Evolutionary conservation across 176 grass and related monocot species (phyloP).

Genomic region (Oryza australiensis): DNA sequence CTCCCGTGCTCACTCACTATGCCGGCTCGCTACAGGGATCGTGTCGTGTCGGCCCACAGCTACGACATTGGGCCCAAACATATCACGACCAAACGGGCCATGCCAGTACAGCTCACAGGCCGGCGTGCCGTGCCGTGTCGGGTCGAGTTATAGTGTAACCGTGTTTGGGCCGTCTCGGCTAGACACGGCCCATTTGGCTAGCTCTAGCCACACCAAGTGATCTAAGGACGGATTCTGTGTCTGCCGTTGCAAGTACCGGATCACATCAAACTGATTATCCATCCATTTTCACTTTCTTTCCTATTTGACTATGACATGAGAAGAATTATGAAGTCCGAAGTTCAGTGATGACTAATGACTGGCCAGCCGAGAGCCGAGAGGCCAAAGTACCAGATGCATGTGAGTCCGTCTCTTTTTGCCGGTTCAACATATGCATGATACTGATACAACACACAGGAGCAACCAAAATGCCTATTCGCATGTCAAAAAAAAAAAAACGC

Average conservation of each 20-base stretch:
- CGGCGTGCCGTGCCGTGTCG: too few species aligned
- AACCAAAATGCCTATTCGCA: too few species aligned
- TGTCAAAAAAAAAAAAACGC: too few species aligned
- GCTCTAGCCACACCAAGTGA: conserved; percentile 23
- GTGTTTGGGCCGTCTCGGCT: too few species aligned
- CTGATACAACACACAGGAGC: neutral
- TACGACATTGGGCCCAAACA: too few species aligned
- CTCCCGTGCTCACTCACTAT: too few species aligned
- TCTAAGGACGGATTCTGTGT: conserved; percentile 23
- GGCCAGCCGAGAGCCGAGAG: conserved; percentile 5
- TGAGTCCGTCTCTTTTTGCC: conserved; percentile 10
- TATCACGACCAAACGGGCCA: too few species aligned
- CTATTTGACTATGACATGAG: conserved; percentile 2
- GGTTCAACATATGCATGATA: neutral
- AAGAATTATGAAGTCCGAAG: neutral
- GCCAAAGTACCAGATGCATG: conserved; percentile 22
- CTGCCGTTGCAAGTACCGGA: neutral
- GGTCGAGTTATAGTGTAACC: too few species aligned
- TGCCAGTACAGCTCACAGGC: too few species aligned
- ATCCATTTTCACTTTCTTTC: conserved; percentile 11
- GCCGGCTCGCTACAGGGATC: too few species aligned
- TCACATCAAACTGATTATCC: conserved; percentile 4
- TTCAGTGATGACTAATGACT: neutral
- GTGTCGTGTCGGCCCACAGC: too few species aligned
- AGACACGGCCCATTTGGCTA: too few species aligned